Evolutionary conservation across 2,329 filamentous ascomycete genomes (phyloP), one percentile per base, ranked within the genome.

Genomic region (Colletotrichum costaricense): DNA sequence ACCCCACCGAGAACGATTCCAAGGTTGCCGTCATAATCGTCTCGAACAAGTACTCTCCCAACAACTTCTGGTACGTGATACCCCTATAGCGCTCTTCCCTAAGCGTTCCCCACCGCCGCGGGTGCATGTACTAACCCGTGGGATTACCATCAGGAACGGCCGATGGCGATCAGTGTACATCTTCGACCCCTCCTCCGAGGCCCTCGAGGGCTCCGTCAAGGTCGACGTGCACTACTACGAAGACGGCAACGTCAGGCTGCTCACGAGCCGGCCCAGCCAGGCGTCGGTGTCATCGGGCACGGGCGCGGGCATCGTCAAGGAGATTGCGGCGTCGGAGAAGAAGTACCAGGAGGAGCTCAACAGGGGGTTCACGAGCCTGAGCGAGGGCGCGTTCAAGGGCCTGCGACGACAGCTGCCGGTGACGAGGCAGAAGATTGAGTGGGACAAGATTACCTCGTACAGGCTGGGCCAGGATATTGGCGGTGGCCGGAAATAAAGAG

Each of bases 191-290:
- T 86, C 91, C n/a, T 89, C 90, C 2, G 88, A 88, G 76, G 87
- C 87, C 60, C 86, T 98, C 56, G 91, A 92, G 49, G 97, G 97
- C 78, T 91, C 88, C 72, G 92, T 98, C 83, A 95, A 96, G 82
- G 94, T 98, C 67, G 95, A 98, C 78, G 96, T 99, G 64, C 97
- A 99, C 88, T 99, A 99, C 88, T 99, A 99, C 86, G 97, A 99
- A 85, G 97, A 99, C 81, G 97, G 97, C 75, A 99, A 99, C 81
- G 97, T 99, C 71, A 93, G 97, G 2, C 89, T 99, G 73, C 88
- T 96, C 75, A 98, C 97, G n/a, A 93, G 90, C 79, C 98, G 98
- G 85, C 87, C 93, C 12, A 82, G 96, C 14, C 87, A 87, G 1
- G 82, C 89, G 3, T 90, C 89, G 9, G 82, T 94, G n/a, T 83